Percentiles rank a stretch among this genome's conserved stretches.
Evolutionary conservation across 164 flowering plant genomes (phyloP).

Genomic region (Vitis riparia): DNA sequence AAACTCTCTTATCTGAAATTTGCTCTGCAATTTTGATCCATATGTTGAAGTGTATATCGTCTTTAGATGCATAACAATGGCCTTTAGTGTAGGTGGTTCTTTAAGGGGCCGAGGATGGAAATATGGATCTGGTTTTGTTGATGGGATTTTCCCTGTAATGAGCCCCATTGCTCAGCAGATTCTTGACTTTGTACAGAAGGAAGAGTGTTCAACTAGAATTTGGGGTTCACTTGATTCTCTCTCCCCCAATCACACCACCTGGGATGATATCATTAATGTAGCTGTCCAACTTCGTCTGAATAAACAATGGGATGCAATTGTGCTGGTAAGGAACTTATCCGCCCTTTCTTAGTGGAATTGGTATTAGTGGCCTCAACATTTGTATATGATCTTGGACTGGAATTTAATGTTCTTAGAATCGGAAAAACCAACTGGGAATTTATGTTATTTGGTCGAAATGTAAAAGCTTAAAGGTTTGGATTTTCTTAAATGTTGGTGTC

Average conservation of each 20-base stretch:
- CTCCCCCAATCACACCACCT: constrained; percentile 52
- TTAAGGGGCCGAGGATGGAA: constrained; percentile 90
- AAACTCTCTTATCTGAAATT: not conserved
- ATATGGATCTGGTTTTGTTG: constrained; percentile 90
- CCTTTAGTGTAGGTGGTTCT: constrained; percentile 56
- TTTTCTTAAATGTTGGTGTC: not conserved
- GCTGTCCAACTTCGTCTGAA: constrained; percentile 74
- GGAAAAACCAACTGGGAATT: not conserved
- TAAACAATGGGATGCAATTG: constrained; percentile 65
- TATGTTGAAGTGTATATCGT: not conserved
- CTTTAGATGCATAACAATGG: not conserved
- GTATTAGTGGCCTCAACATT: not conserved
- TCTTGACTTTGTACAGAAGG: constrained; percentile 45
- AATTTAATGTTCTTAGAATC: not conserved
- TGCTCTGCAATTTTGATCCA: not conserved
- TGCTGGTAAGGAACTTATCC: constrained; percentile 37
- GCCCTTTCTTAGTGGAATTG: not conserved
- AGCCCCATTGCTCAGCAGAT: constrained; percentile 67
- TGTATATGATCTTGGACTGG: not conserved
- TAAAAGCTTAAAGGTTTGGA: not conserved
- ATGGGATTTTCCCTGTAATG: constrained; percentile 88
- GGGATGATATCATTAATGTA: constrained; percentile 86
- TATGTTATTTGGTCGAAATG: not conserved
- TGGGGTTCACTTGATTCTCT: constrained; percentile 57
- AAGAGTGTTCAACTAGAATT: constrained; percentile 31